phyloP scores from a whole-genome alignment of 805 yeast genomes.

The Nakazawaea laoshanensis region DNA sequence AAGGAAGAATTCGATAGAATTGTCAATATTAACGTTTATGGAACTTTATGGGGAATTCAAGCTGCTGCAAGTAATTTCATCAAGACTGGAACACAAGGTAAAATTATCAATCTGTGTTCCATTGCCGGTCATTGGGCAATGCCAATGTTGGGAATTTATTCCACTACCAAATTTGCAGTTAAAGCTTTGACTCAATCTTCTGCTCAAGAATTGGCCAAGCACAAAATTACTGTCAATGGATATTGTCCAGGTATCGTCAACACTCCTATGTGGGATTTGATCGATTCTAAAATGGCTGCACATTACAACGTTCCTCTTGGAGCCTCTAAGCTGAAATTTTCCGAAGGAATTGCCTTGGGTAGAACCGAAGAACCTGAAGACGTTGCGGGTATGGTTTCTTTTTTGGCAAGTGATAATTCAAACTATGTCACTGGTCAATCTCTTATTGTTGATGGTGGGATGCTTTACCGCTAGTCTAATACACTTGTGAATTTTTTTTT shows the following conservation, averaged over 20 bases:
- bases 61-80: conserved; percentile 22
- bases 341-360: conserved; percentile 23
- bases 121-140: conserved; percentile 25
- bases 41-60: conserved; percentile 25
- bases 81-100: conserved; percentile 22
- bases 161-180: conserved; percentile 29
- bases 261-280: conserved; percentile 28
- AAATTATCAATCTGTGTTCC: conserved; percentile 29
- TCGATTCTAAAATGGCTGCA: conserved; percentile 19
- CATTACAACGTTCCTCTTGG: conserved; percentile 20
- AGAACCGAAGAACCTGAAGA: conserved; percentile 27
- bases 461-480: background rate
- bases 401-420: conserved; percentile 28
- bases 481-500: background rate
- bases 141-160: conserved; percentile 23
- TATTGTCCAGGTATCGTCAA: conserved; percentile 32
- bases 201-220: conserved; percentile 27
- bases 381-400: conserved; percentile 25
- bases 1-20: conserved; percentile 19
- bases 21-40: conserved; percentile 21
- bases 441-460: conserved; percentile 31
- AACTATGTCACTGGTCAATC: conserved; percentile 31
- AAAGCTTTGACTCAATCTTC: conserved; percentile 26
- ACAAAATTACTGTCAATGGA: conserved; percentile 28
- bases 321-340: conserved; percentile 17